These are phyloP conservation scores for Detonula confervacea DNA, from an alignment of 352 stramenopile species.

Conservation along the genomic window DNA sequence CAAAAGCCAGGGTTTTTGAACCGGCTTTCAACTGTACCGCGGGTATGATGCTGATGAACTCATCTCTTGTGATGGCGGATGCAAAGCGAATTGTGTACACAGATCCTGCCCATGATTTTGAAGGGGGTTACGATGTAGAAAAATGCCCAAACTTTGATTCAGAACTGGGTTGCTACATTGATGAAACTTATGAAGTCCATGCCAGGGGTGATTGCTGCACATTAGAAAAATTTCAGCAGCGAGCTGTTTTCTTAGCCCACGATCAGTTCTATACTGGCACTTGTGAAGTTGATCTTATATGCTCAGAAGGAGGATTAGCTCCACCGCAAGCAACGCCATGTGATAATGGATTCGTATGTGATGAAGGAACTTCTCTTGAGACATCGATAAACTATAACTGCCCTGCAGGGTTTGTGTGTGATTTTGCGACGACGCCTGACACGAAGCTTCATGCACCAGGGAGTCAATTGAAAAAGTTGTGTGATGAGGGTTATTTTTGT, in stretches of 20 bases:
- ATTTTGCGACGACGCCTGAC: slow-evolving; percentile 93
- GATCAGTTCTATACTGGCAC: slow-evolving; percentile 94
- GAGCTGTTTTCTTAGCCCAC: slow-evolving; percentile 68
- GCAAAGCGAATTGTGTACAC: slow-evolving; percentile 71
- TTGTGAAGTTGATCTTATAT: slow-evolving; percentile 96
- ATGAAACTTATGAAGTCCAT: slow-evolving; percentile 62
- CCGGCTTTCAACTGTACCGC: slow-evolving; percentile 92
- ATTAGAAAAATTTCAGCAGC: slow-evolving; percentile 56
- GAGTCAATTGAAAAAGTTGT: slow-evolving; percentile 90
- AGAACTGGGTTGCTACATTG: slow-evolving; percentile 63
- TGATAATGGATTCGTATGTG: slow-evolving; percentile 94
- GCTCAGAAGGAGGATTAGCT: slow-evolving; percentile 81
- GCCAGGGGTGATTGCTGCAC: slow-evolving; percentile 63
- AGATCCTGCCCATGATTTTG: slow-evolving; percentile 61
- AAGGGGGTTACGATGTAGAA: slow-evolving; percentile 70
- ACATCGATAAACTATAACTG: slow-evolving; percentile 87
- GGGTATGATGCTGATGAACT: slow-evolving; percentile 89
- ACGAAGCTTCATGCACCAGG: slow-evolving; percentile 88
- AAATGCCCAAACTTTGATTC: slow-evolving; percentile 61
- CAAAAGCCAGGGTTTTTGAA: slow-evolving; percentile 68
- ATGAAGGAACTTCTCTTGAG: slow-evolving; percentile 89
- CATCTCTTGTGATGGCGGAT: slow-evolving; percentile 56
- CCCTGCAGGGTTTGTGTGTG: slow-evolving; percentile 92
- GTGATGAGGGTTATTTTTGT: slow-evolving; percentile 90
- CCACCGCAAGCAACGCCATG: slow-evolving; percentile 90